These are phyloP conservation scores for Williopsis jadinii DNA, from an alignment of 1,139 yeast species.

Conservation along the genomic window DNA sequence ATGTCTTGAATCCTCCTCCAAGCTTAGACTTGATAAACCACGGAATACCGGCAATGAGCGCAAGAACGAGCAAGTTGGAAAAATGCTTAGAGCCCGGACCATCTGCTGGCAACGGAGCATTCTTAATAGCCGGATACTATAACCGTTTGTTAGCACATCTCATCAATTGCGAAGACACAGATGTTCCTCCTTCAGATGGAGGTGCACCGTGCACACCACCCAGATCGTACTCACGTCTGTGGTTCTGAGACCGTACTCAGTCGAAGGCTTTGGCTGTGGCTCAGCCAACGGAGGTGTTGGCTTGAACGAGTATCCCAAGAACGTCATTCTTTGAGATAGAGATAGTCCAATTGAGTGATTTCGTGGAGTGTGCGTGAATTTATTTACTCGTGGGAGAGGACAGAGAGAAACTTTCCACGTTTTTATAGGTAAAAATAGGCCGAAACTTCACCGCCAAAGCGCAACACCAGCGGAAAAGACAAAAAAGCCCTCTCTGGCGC, in stretches of 20 bases:
- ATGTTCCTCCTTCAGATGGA: too few relatives aligned
- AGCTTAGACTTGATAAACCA: slow-evolving; percentile 54
- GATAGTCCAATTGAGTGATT: too few relatives aligned
- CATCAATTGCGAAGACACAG: background rate
- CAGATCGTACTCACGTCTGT: slow-evolving; percentile 30
- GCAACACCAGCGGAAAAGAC: too few relatives aligned
- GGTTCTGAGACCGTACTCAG: slow-evolving; percentile 53
- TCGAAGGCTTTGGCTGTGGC: slow-evolving; percentile 43
- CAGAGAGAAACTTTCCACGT: too few relatives aligned
- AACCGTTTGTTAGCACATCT: slow-evolving; percentile 1
- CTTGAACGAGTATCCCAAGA: slow-evolving; percentile 39
- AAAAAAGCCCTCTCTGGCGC: too few relatives aligned
- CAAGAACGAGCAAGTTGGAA: slow-evolving; percentile 51
- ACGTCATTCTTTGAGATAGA: slow-evolving; percentile 14
- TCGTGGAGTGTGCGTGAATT: too few relatives aligned
- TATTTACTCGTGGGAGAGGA: too few relatives aligned
- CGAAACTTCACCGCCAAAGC: too few relatives aligned
- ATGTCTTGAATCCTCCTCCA: slow-evolving; percentile 70
- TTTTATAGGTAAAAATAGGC: too few relatives aligned
- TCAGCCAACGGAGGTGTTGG: slow-evolving; percentile 60
- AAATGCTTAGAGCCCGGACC: slow-evolving; percentile 83
- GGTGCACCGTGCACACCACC: too few relatives aligned
- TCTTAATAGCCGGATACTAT: slow-evolving; percentile 60
- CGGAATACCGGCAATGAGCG: slow-evolving; percentile 56
- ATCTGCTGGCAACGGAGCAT: slow-evolving; percentile 87